Percentiles rank a stretch among this genome's conserved stretches.
phyloP scores from a whole-genome alignment of 1,139 yeast species.

The Nakaseomyces sp. region DNA sequence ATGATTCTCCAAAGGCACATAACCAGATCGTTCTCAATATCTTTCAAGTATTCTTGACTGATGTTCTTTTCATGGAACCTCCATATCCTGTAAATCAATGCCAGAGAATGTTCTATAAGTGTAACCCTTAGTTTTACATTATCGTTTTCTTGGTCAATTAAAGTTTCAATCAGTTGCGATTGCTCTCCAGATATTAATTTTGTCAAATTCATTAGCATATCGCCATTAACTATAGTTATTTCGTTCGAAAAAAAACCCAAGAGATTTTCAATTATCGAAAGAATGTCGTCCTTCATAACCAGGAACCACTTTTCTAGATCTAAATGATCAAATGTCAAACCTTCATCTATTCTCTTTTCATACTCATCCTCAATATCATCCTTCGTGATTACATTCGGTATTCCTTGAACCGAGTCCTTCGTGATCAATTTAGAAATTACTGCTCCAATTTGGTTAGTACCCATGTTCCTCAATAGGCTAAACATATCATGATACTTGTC shows the following conservation, averaged over 20 bases:
- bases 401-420: slow-evolving; percentile 16
- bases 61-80: slow-evolving; percentile 15
- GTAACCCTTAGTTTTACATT: slow-evolving; percentile 17
- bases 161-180: slow-evolving; percentile 18
- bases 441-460: slow-evolving; percentile 19
- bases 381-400: slow-evolving; percentile 25
- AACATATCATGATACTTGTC: slow-evolving; percentile 17
- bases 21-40: slow-evolving; percentile 23
- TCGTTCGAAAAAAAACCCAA: slow-evolving; percentile 16
- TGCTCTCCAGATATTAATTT: slow-evolving; percentile 24
- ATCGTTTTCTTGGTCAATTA: slow-evolving; percentile 21
- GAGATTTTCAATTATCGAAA: slow-evolving; percentile 22
- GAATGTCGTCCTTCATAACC: slow-evolving; percentile 19
- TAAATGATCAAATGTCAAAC: slow-evolving; percentile 8
- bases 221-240: slow-evolving; percentile 15
- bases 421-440: slow-evolving; percentile 21
- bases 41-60: slow-evolving; percentile 16
- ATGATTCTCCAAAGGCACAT: slow-evolving; percentile 27
- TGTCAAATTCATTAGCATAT: slow-evolving; percentile 20
- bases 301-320: slow-evolving; percentile 24
- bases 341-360: slow-evolving; percentile 7
- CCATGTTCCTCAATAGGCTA: slow-evolving; percentile 25
- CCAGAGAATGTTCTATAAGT: slow-evolving; percentile 19
- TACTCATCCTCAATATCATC: slow-evolving; percentile 15
- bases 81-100: slow-evolving; percentile 24